Conservation (phyloP, 2,329 filamentous ascomycete species). For the Diplocarpon rosae region DNA sequence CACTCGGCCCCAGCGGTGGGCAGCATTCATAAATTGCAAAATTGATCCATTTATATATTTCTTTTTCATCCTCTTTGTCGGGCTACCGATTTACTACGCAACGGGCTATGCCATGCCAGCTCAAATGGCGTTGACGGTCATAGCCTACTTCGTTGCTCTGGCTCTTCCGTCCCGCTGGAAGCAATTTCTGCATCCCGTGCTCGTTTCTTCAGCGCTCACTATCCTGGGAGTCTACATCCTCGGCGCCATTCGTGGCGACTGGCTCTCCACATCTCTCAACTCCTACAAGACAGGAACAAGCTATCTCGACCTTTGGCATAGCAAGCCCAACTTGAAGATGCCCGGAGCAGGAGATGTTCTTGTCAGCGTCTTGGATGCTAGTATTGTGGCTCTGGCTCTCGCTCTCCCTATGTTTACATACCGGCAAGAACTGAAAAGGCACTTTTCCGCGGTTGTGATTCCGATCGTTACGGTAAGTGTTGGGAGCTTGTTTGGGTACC, state of each 20-base stretch:
- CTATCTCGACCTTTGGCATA: slow-evolving; percentile 41
- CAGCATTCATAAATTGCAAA: slow-evolving; percentile 34
- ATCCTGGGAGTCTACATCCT: slow-evolving; percentile 43
- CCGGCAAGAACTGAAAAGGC: slow-evolving; percentile 40
- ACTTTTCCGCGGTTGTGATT: slow-evolving; percentile 42
- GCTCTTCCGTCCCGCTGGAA: slow-evolving; percentile 38
- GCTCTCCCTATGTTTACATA: slow-evolving; percentile 52
- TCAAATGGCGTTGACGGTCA: slow-evolving; percentile 36
- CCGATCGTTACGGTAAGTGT: slow-evolving; percentile 42
- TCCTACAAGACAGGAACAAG: slow-evolving; percentile 41
- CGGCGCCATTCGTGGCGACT: slow-evolving; percentile 34
- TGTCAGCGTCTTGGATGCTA: slow-evolving; percentile 42
- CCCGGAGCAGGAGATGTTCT: slow-evolving; percentile 49
- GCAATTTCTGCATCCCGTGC: slow-evolving; percentile 45
- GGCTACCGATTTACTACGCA: slow-evolving; percentile 43
- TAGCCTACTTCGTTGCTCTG: slow-evolving; percentile 41
- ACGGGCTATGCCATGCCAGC: slow-evolving; percentile 38
- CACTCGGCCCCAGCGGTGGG: slow-evolving; percentile 40
- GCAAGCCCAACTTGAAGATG: slow-evolving; percentile 21
- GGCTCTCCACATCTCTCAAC: slow-evolving; percentile 32
- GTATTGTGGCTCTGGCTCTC: slow-evolving; percentile 46
- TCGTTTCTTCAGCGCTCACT: slow-evolving; percentile 42
- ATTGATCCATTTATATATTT: slow-evolving; percentile 37
- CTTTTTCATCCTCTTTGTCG: slow-evolving; percentile 37
- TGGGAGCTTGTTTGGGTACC: slow-evolving; percentile 45